Evolutionary conservation across 2,329 filamentous ascomycete species (phyloP), one percentile per base, ranked within the genome.

Genomic region (Ceratocystis cubensis): DNA sequence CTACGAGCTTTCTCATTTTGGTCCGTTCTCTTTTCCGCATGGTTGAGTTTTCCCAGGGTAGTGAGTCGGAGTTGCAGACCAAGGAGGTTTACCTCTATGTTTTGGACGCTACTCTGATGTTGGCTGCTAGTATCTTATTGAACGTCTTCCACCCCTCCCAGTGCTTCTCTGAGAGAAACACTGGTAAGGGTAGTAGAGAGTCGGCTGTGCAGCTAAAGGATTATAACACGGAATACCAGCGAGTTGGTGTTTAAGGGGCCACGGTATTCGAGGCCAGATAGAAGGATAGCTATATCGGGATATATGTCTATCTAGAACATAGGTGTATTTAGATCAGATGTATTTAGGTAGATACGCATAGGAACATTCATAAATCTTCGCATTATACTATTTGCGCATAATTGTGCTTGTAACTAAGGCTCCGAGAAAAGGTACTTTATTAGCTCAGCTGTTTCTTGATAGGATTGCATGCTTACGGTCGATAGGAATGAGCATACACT

Each of bases 11-110:
- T 0, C 69, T 80, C 8, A 81, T 82, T 64, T 72, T 79, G 20
- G 71, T 80, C 4, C 73, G 80, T 50, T 78, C 76, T 61, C 68
- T 80, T n/a, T 79, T 81, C 64, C 75, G 80, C 7, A 75, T 79
- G 1, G 67, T 81, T 3, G 80, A 82, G 70, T 82, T 81, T 67
- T 68, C 75, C 0, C 73, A 78, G 68, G 78, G 78, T 1, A 74
- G 76, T 5, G 71, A 66, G 0, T 78, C 78, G 0, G 77, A 75
- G 7, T 68, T 80, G 0, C 74, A 79, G 59, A 73, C 72, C 1
- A 74, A 77, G 44, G 78, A 80, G 69, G 69, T 71, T 0, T 77
- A 74, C 48, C 70, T 79, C 0, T 80, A 79, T 64, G 65, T 79
- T n/a, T 79, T 80, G 45, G 78, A 80, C 66, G 73, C 76, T 0